Base-by-base conservation (phyloP, 2,329 filamentous ascomycete species). In the Gyromitra esculenta region DNA sequence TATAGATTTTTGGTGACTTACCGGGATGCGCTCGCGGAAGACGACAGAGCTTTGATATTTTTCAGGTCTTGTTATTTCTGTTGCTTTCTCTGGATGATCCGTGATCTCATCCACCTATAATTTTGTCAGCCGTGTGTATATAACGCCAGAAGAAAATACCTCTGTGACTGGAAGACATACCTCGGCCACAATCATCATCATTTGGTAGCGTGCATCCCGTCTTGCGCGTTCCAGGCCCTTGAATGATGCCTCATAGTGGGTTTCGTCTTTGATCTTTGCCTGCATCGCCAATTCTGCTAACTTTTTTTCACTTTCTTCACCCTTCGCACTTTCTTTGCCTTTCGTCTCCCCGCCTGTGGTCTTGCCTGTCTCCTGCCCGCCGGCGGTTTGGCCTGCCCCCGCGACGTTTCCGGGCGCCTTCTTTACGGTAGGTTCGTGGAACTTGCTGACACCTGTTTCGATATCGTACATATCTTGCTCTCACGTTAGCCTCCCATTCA, bases 111-210 rank as follows among this genome's bases (percentile, higher is more conserved):
- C 43, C 4, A 45, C 43, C 43, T 45, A 45, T 11, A 45, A 9
- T 45, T 45, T 45, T 45, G 43, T 45, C 9, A 45, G 9, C 43
- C 5, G 2, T 13, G 15, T 9, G 15, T 45, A 45, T 45, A 2
- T 45, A 13, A 45, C 9, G 11, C 11, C 9, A 4, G 43, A 13
- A 45, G 11, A 15, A 9, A 4, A 1, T 2, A 2, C 15, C 11
- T 45, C 43, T 45, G 43, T 13, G 9, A 45, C 9, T 5, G 11
- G 15, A 13, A 15, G 11, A 11, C 52, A 57, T 63, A 78, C 77
- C 63, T 80, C 77, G 6, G 76, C 64, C 67, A 79, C 76, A 37
- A 80, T 80, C n/a, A 48, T 60, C 15, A 68, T 73, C 79, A 80
- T 80, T 50, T 80, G 79, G n/a, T 15, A 18, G 9, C 45, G 37